A percentile compares a stretch with the other conserved stretches of the same genome.
These are phyloP conservation scores for Nannizziopsis barbatae DNA, from an alignment of 2,329 filamentous ascomycete genomes.

Conservation along the genomic window DNA sequence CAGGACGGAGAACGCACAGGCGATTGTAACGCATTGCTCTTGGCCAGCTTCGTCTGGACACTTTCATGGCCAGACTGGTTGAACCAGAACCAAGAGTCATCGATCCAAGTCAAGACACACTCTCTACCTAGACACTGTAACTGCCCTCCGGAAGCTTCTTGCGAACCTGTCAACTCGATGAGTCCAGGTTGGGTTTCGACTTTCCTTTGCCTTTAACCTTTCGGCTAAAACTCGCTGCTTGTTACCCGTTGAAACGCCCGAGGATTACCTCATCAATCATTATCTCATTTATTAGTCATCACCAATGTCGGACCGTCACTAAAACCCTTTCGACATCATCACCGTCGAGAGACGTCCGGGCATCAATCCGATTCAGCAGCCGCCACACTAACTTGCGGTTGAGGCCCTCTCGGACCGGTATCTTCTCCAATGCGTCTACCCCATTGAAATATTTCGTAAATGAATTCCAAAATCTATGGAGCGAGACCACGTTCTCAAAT, in stretches of 20 bases:
- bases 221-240: too few species aligned
- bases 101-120: too few species aligned
- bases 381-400: conserved; percentile 59
- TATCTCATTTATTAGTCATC: neutral
- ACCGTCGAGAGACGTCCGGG: conserved; percentile 34
- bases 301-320: conserved; percentile 61
- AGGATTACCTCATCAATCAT: neutral
- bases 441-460: conserved; percentile 86
- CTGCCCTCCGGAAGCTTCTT: too few species aligned
- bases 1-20: too few species aligned
- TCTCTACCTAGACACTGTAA: too few species aligned
- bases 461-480: conserved; percentile 57
- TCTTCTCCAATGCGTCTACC: conserved; percentile 68
- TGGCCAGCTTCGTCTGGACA: too few species aligned
- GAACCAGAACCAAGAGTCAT: too few species aligned
- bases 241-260: neutral
- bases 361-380: conserved; percentile 53
- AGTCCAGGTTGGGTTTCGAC: too few species aligned
- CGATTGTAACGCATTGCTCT: too few species aligned
- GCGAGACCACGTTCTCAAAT: conserved; percentile 16
- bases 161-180: too few species aligned
- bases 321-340: conserved; percentile 36
- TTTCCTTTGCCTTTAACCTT: too few species aligned
- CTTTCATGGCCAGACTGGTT: too few species aligned
- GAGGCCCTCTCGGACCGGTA: conserved; percentile 72